Evolutionary conservation across 2,329 filamentous ascomycete genomes (phyloP), one percentile per base, ranked within the genome.

Genomic region (Pleoardoris graminearum): DNA sequence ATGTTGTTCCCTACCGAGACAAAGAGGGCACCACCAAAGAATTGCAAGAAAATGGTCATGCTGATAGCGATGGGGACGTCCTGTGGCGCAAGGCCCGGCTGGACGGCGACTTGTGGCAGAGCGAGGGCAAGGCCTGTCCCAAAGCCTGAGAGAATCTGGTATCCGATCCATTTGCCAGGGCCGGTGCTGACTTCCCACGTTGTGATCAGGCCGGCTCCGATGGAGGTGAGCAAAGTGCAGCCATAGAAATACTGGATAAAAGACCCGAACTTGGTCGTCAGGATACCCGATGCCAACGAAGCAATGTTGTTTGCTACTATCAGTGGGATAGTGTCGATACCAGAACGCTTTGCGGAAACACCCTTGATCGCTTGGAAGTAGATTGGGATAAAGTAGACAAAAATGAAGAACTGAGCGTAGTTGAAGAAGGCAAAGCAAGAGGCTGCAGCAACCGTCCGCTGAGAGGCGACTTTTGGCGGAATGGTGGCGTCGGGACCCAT

Each of bases 71-170:
- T 70, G 3, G 74, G 64, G 10, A 75, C 61, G 51, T 77, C 75
- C n/a, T 55, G 45, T 7, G 46, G 48, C 0, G 68, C 58, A 0
- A 76, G 62, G 0, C 66, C 67, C 1, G 68, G 64, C 48, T 76
- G 74, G 4, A 68, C 71, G 7, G 72, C 72, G 35, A 75, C 64
- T 32, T 69, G 58, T 1, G 68, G 60, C 67, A 62, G 73, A 66
- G 22, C 69, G 65, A 22, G 71, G 36, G n/a, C 74, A 72, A 17
- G 70, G 38, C 57, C 60, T 4, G 67, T 46, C 7, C 77, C 78
- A 23, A 73, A 60, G 2, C 78, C 78, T 4, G 66, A 39, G 0
- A 80, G 50, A n/a, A 75, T 67, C 50, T 80, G 77, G 56, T 75
- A 80, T 7, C 77, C 78, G 21, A 79, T 75, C 77, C 76, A 79